Evolutionary conservation across 352 stramenopile genomes (phyloP), one percentile per base, ranked within the genome.

Genomic region (Phytophthora colocasiae): DNA sequence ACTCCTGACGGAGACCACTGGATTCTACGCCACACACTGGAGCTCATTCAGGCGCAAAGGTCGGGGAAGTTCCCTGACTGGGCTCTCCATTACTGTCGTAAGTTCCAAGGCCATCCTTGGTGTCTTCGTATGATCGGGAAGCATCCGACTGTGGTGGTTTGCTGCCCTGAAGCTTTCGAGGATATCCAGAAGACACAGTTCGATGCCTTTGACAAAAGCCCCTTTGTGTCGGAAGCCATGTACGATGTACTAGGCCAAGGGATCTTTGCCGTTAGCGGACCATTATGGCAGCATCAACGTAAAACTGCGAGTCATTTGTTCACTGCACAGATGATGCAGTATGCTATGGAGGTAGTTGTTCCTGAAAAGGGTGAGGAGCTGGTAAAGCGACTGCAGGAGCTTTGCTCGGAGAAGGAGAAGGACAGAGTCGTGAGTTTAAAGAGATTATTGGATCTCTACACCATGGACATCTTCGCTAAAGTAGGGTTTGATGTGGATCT

Each of bases 301-400:
- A 96, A 96, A 66, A 92, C 73, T 15, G 91, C 90, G 58, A 97
- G 90, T 58, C 92, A 97, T 52, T 91, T 98, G 45, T 97, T 97
- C 43, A 92, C 82, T 1, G 66, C 76, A 24, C 65, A 78, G 27
- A 88, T 81, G 75, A 75, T 93, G 63, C 71, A 74, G 34, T 77
- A 87, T 19, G 74, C 66, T 4, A 90, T 93, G 82, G 66, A 87
- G n/a, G 55, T 67, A 8, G 71, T 80, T 6, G 76, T 90, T 6
- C 53, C 67, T 6, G 68, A 87, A 2, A 76, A 83, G 12, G 71
- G 72, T 29, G 60, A 63, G 9, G 48, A 75, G n/a, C 24, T 91
- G 12, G 65, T 77, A 4, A 66, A 63, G 24, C 71, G 71, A 4
- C 73, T 93, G 6, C 27, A 66, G 7, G 54, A 31, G 6, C 39